A percentile compares a stretch with the other conserved stretches of the same genome.
Conservation (phyloP, 2,329 filamentous ascomycete genomes). For the Botrytis galanthina region DNA sequence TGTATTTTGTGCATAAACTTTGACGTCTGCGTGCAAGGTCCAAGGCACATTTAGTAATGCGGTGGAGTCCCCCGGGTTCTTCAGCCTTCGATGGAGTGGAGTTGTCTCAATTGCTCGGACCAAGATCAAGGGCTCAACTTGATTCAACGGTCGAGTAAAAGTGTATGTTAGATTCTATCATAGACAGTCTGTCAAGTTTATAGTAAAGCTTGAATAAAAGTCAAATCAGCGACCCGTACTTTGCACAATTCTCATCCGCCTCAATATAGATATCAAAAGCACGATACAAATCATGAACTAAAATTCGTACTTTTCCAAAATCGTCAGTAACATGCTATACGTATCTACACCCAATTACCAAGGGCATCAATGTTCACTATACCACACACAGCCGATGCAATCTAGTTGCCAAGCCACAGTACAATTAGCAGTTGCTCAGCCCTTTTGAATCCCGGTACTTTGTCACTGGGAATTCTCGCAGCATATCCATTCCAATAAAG, state of each 20-base stretch:
- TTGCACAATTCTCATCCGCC: no score
- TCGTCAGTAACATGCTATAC: not conserved
- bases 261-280: not conserved
- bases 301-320: slow-evolving; percentile 5
- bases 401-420: not conserved
- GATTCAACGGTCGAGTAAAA: not conserved
- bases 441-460: slow-evolving; percentile 19
- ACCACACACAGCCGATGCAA: not conserved
- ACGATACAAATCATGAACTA: not conserved
- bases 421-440: slow-evolving; percentile 10
- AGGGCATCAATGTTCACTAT: not conserved
- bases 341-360: slow-evolving; percentile 3
- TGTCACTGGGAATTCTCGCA: slow-evolving; percentile 16
- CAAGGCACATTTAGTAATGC: not conserved
- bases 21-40: not conserved
- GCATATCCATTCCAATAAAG: slow-evolving; percentile 2
- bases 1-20: slow-evolving; percentile 4
- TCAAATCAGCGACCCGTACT: not conserved
- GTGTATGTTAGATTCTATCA: not conserved
- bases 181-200: not conserved
- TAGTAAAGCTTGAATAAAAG: not conserved
- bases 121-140: not conserved
- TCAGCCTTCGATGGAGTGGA: slow-evolving; percentile 16
- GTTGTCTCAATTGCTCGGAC: slow-evolving; percentile 6
- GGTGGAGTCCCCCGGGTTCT: not conserved